A percentile compares a stretch with the other conserved stretches of the same genome.
Evolutionary conservation across 163 green algal species (phyloP).

Genomic region (Chlorella variabilis): DNA sequence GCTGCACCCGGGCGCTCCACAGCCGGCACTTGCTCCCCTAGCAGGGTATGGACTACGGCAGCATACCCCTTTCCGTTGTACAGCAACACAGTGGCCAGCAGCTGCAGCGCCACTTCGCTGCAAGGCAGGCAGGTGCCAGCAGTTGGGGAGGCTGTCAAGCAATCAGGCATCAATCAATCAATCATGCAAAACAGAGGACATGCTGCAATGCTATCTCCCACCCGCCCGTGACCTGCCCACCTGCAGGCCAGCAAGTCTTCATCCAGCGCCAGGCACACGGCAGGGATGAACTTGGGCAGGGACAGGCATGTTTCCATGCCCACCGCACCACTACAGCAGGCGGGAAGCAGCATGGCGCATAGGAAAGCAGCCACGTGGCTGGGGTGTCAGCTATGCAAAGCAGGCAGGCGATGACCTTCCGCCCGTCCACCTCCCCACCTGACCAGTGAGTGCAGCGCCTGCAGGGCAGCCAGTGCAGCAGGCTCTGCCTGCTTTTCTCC

Average conservation of each 20-base stretch:
- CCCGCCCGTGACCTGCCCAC: no score
- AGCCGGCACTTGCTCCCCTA: constrained; percentile 1
- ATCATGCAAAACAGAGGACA: no score
- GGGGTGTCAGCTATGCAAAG: background rate
- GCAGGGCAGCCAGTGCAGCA: constrained; percentile 17
- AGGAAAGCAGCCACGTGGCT: no score
- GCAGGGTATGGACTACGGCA: constrained; percentile 38
- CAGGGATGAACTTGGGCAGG: constrained; percentile 23
- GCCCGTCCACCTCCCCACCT: constrained; percentile 5
- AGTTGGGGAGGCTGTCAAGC: no score
- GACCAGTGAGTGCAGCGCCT: constrained; percentile 42
- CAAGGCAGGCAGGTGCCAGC: no score
- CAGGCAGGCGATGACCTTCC: background rate
- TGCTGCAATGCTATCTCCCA: no score
- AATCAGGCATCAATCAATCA: no score
- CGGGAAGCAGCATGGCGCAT: no score
- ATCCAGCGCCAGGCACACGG: constrained; percentile 34
- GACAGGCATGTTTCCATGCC: constrained; percentile 48
- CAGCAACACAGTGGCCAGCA: constrained; percentile 45
- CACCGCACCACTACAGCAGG: constrained; percentile 8
- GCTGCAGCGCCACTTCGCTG: constrained; percentile 45
- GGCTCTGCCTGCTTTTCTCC: constrained; percentile 29
- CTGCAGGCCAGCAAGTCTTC: background rate
- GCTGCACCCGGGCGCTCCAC: no score
- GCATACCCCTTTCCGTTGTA: constrained; percentile 42